phyloP scores from a whole-genome alignment of 257 asterid species.

The Anisodus tanguticus region DNA sequence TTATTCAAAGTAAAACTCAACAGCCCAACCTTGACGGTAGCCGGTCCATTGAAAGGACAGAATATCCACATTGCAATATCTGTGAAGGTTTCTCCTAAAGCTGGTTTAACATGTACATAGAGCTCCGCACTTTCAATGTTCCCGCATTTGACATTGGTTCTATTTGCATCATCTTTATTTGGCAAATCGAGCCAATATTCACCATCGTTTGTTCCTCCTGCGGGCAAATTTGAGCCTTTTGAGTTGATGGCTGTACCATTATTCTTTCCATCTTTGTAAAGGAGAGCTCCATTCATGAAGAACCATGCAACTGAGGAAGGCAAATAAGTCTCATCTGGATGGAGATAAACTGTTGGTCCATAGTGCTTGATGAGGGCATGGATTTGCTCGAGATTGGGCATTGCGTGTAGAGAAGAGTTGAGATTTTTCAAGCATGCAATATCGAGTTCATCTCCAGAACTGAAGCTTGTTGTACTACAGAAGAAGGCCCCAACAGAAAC shows the following conservation, averaged over 20 bases:
- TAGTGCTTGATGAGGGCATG: constrained; percentile 72
- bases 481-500: constrained; percentile 77
- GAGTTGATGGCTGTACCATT: constrained; percentile 62
- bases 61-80: constrained; percentile 87
- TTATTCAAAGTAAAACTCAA: constrained; percentile 44
- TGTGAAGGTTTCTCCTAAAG: constrained; percentile 74
- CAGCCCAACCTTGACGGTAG: constrained; percentile 64
- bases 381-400: constrained; percentile 80
- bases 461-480: constrained; percentile 39
- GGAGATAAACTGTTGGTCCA: constrained; percentile 81
- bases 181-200: constrained; percentile 82
- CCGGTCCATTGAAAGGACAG: constrained; percentile 94
- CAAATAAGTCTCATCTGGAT: constrained; percentile 75
- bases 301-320: constrained; percentile 94
- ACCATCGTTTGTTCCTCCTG: constrained; percentile 73
- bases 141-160: constrained; percentile 55
- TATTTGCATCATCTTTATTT: constrained; percentile 35
- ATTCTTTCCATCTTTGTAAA: constrained; percentile 62
- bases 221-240: constrained; percentile 65
- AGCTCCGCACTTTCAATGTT: constrained; percentile 69
- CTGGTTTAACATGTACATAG: constrained; percentile 80
- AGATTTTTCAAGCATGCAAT: constrained; percentile 74
- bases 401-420: constrained; percentile 52
- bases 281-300: constrained; percentile 73
- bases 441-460: constrained; percentile 40